Percentiles rank a stretch among this genome's conserved stretches.
phyloP scores from a whole-genome alignment of 2,329 filamentous ascomycete genomes.

The Alternaria triticina region DNA sequence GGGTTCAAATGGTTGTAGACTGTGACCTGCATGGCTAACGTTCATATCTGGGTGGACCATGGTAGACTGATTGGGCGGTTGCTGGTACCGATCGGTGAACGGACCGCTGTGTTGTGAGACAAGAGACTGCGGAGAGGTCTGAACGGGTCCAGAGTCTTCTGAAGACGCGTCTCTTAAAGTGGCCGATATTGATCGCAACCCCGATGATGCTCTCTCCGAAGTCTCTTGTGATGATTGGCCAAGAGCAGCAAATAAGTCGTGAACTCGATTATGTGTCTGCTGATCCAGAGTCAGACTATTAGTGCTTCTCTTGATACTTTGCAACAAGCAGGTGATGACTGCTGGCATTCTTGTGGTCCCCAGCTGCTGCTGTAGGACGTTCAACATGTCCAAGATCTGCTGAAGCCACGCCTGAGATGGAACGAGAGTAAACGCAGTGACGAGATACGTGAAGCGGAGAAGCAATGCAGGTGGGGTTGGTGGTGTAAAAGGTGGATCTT shows the following conservation, averaged over 20 bases:
- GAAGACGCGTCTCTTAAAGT: background rate
- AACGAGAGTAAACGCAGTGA: constrained; percentile 23
- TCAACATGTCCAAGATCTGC: constrained; percentile 27
- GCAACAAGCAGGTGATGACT: constrained; percentile 28
- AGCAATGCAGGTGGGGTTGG: constrained; percentile 35
- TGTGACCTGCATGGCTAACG: constrained; percentile 1
- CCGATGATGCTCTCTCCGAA: background rate
- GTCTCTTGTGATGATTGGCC: constrained; percentile 10
- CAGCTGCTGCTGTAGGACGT: constrained; percentile 26
- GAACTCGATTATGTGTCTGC: constrained; percentile 15
- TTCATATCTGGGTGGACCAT: constrained; percentile 34
- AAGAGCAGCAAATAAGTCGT: constrained; percentile 18
- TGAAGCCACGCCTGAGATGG: constrained; percentile 29
- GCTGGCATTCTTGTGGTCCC: constrained; percentile 34
- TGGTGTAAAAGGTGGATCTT: constrained; percentile 23
- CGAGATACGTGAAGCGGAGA: constrained; percentile 36
- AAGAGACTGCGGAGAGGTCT: constrained; percentile 15
- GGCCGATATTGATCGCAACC: background rate
- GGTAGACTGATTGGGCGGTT: constrained; percentile 9
- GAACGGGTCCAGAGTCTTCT: constrained; percentile 6
- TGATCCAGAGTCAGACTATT: constrained; percentile 18
- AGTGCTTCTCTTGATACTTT: constrained; percentile 21
- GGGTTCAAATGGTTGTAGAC: constrained; percentile 5
- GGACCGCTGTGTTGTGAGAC: constrained; percentile 5
- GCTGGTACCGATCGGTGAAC: constrained; percentile 1